These are phyloP conservation scores for Fagus sylvatica DNA, from an alignment of 306 rosid genomes.

Conservation along the genomic window DNA sequence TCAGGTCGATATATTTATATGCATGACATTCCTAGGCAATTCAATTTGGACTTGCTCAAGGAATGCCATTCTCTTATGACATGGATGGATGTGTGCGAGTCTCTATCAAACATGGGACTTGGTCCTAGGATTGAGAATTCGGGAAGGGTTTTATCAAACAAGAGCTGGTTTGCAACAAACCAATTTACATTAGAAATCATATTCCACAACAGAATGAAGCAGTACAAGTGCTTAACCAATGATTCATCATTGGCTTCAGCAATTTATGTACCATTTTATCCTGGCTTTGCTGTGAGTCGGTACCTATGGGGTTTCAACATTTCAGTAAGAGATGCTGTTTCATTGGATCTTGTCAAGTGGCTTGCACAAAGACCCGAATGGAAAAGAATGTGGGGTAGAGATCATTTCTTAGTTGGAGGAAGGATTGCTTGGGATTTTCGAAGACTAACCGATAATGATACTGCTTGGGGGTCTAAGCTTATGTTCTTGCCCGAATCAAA, in stretches of 20 bases:
- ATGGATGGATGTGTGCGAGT: conserved; percentile 54
- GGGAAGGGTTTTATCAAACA: conserved; percentile 1
- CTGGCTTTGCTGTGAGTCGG: conserved; percentile 55
- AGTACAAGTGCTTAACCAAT: conserved; percentile 58
- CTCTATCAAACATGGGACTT: conserved; percentile 46
- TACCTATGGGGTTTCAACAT: conserved; percentile 46
- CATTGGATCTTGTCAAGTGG: conserved; percentile 44
- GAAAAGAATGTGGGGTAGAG: conserved; percentile 57
- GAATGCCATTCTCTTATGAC: conserved; percentile 33
- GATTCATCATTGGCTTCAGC: conserved; percentile 60
- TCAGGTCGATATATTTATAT: conserved; percentile 43
- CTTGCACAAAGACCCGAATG: conserved; percentile 42
- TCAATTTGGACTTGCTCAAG: conserved; percentile 49
- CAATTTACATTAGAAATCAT: conserved; percentile 60
- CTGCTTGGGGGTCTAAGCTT: conserved; percentile 59
- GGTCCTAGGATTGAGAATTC: conserved; percentile 35
- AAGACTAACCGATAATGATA: conserved; percentile 32
- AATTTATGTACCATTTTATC: conserved; percentile 55
- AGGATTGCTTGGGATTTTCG: conserved; percentile 56
- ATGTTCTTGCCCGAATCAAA: conserved; percentile 52
- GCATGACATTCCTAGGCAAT: conserved; percentile 47
- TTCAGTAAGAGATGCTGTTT: conserved; percentile 45
- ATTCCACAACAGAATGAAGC: conserved; percentile 60
- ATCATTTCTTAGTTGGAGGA: conserved; percentile 61
- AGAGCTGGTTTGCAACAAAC: conserved; percentile 54